Conservation (phyloP, 768 basidiomycete species). For the Filobasidium floriforme region DNA sequence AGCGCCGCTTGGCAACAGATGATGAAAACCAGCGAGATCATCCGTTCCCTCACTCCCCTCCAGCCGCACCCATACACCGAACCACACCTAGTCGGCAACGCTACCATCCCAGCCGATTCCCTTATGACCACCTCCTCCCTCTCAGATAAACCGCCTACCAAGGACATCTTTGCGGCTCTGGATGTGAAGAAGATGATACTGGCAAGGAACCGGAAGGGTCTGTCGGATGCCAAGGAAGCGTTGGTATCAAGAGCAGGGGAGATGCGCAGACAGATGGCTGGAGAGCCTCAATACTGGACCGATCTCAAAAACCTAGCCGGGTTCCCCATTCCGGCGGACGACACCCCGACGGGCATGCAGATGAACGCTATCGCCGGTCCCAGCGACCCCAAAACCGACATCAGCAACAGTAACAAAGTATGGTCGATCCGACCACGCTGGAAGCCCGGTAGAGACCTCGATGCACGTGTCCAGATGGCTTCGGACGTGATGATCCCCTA, state of each 20-base stretch:
- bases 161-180: slow-evolving; percentile 3
- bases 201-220: slow-evolving; percentile 6
- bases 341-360: not conserved
- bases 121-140: not conserved
- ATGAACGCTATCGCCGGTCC: not conserved
- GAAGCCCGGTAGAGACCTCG: slow-evolving; percentile 5
- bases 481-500: slow-evolving; percentile 25
- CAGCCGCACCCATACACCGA: slow-evolving; percentile 14
- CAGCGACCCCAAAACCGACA: not conserved
- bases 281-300: slow-evolving; percentile 7
- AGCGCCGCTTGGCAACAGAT: slow-evolving; percentile 22
- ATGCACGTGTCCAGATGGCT: slow-evolving; percentile 16
- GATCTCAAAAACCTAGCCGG: not conserved
- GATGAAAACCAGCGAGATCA: slow-evolving; percentile 18
- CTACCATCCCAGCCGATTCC: slow-evolving; percentile 14
- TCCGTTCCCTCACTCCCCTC: slow-evolving; percentile 12
- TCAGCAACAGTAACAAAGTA: not conserved
- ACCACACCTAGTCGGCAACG: slow-evolving; percentile 5
- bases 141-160: not conserved
- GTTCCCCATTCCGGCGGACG: not conserved
- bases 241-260: not conserved
- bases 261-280: not conserved
- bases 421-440: slow-evolving; percentile 16
- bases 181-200: slow-evolving; percentile 1
- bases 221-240: not conserved